Evolutionary conservation across 2,329 filamentous ascomycete genomes (phyloP), one percentile per base, ranked within the genome.

Genomic region (Cladosporium oxysporum): DNA sequence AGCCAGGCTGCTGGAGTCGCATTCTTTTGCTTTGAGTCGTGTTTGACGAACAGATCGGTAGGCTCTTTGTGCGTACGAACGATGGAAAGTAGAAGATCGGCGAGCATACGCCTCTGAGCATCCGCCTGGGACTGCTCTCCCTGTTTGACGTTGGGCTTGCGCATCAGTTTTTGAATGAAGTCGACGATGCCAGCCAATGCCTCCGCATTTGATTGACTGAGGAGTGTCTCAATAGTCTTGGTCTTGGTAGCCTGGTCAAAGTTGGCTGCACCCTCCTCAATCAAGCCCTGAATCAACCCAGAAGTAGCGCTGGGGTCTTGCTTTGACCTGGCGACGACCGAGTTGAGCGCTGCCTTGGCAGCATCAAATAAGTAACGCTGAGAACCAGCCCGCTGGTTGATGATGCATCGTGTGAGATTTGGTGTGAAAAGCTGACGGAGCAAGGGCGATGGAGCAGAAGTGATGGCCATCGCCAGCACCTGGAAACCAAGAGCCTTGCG

Each of bases 401-500:
- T 90, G 55, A 97, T 80, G 73, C 90, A 94, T 58, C 88, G 85
- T 79, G 96, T 88, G 26, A 97, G 81, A 72, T 97, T 96, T 68
- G 89, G 88, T 72, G 91, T 93, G 76, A 98, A 96, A 0, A 97
- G 82, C 10, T 83, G 69, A 77, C 83, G 62, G 81, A 85, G 71
- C 83, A 85, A 65, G 75, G 82, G 69, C 68, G 77, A 69, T 77
- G 86, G 75, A 72, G 80, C 80, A 44, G 80, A 82, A 35, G 82
- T 80, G 4, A 97, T 80, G 71, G 93, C 87, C 73, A 90, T 91
- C 72, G 90, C 88, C 73, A 97, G 92, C 2, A 98, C 85, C 73
- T 93, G 88, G 79, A 98, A 94, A 0, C 95, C 95, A 78, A 92
- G 93, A 73, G 92, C 92, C 78, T 97, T 98, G 65, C 96, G 90